A percentile compares a stretch with the other conserved stretches of the same genome.
Evolutionary conservation across 805 yeast species (phyloP).

Genomic region (Wickerhamomyces chambardii): DNA sequence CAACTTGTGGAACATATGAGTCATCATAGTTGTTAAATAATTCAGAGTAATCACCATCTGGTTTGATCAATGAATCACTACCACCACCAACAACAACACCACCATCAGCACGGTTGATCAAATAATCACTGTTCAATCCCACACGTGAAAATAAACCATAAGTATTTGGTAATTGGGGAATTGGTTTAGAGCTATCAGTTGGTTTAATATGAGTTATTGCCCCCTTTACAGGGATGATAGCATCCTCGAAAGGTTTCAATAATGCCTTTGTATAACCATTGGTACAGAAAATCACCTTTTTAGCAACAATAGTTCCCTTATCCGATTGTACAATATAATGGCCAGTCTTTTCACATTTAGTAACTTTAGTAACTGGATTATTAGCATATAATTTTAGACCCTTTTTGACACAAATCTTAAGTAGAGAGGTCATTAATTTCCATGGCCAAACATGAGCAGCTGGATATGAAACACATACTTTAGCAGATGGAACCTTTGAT

Average conservation of each 20-base stretch:
- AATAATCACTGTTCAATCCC: constrained; percentile 21
- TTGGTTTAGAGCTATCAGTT: constrained; percentile 4
- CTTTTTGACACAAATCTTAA: constrained; percentile 19
- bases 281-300: constrained; percentile 22
- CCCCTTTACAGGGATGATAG: constrained; percentile 27
- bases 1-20: constrained; percentile 17
- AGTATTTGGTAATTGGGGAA: constrained; percentile 27
- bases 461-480: constrained; percentile 47
- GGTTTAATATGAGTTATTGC: constrained; percentile 20
- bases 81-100: constrained; percentile 26
- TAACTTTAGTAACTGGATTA: constrained; percentile 26
- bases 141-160: constrained; percentile 20
- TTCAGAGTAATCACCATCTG: constrained; percentile 4
- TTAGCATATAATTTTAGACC: constrained; percentile 34
- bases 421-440: constrained; percentile 24
- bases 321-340: not conserved
- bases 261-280: constrained; percentile 28
- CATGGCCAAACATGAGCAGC: constrained; percentile 39
- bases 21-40: constrained; percentile 27
- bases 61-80: not conserved
- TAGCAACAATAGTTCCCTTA: constrained; percentile 20
- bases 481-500: constrained; percentile 78
- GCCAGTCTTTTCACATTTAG: constrained; percentile 6
- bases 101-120: constrained; percentile 31
- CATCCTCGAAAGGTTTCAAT: constrained; percentile 16